Evolutionary conservation across 2,329 filamentous ascomycete genomes (phyloP).

Genomic region (Trichoderma sp.): DNA sequence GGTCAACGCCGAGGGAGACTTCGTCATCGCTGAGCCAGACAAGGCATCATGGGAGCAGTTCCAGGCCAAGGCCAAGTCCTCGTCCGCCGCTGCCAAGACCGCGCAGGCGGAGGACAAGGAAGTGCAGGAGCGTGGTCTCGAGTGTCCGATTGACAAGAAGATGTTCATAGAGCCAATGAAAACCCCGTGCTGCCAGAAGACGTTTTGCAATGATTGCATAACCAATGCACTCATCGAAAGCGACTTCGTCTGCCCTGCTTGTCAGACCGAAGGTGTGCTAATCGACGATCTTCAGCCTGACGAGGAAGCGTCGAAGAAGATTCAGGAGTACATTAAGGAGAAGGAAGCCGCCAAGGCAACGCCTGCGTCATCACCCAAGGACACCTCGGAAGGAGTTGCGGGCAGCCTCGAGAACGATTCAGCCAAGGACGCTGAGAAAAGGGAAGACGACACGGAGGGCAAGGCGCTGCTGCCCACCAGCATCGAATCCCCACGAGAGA

Average conservation of each 20-base stretch:
- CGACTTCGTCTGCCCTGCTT: constrained; percentile 94
- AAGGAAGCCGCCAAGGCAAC: constrained; percentile 55
- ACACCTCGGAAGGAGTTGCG: constrained; percentile 29
- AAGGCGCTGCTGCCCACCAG: constrained; percentile 32
- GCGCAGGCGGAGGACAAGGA: constrained; percentile 80
- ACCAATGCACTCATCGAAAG: constrained; percentile 98
- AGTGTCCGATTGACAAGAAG: constrained; percentile 95
- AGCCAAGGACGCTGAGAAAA: constrained; percentile 47
- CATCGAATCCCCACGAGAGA: constrained; percentile 35
- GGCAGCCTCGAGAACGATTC: constrained; percentile 33
- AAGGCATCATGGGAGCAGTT: constrained; percentile 96
- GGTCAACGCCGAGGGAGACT: constrained; percentile 97
- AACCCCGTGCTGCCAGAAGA: constrained; percentile 97
- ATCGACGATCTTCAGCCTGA: constrained; percentile 89
- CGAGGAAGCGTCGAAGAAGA: constrained; percentile 74
- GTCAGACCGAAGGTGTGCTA: constrained; percentile 85
- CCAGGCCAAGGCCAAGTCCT: constrained; percentile 90
- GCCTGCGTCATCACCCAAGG: constrained; percentile 40
- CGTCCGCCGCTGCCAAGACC: constrained; percentile 73
- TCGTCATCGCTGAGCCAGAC: constrained; percentile 94
- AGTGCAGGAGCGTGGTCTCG: constrained; percentile 81
- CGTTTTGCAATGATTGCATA: constrained; percentile 99
- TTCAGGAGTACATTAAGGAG: constrained; percentile 70
- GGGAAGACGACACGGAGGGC: constrained; percentile 41
- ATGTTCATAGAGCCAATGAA: constrained; percentile 99